Evolutionary conservation across 202 grass and related monocot species (phyloP), one percentile per base, ranked within the genome.

Genomic region (Brachypodium distachyon): DNA sequence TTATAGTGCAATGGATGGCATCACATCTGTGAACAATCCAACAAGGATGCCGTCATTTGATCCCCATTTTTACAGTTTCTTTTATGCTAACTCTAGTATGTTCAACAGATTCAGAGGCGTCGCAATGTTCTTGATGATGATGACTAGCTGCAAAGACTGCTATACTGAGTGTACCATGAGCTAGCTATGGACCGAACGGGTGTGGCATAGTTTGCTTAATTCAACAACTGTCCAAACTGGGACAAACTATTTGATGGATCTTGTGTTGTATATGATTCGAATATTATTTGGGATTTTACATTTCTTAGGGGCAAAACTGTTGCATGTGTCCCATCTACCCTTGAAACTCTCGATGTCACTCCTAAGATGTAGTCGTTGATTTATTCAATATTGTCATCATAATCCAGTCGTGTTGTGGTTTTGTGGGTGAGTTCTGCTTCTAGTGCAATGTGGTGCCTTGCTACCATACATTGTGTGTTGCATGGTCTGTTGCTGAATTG

Each of bases 41-140:
- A 70, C 60, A 25, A 10, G 42, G 31, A 26, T 29, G 54, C 12
- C 13, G 54, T 57, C 54, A 29, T 16, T 14, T 57, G 13, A 5
- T 16, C 29, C 6, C 19, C 62, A 10, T 52, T 3, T 22, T n/a
- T n/a, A n/a, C n/a, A n/a, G n/a, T n/a, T n/a, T n/a, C 28, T 9
- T 29, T 29, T 31, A 32, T 67, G 16, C 60, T 58, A 73, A 61
- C 28, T 62, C 53, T 28, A 26, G 59, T 78, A 27, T 51, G 16
- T 53, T 81, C 64, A 28, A 17, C 91, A 99, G 96, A 99, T 99
- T 74, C 96, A 99, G 90, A 96, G 96, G 81, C 92, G 96, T 13
- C 83, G 90, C 53, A 99, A 70, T 60, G 92, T 99, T 41, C 87
- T 99, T 40, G 92, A 95, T 12, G 96, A 99, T 4, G 96, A 96